A percentile compares a stretch with the other conserved stretches of the same genome.
phyloP scores from a whole-genome alignment of 495 filamentous ascomycete species.

The Aspergillus kassunensis region DNA sequence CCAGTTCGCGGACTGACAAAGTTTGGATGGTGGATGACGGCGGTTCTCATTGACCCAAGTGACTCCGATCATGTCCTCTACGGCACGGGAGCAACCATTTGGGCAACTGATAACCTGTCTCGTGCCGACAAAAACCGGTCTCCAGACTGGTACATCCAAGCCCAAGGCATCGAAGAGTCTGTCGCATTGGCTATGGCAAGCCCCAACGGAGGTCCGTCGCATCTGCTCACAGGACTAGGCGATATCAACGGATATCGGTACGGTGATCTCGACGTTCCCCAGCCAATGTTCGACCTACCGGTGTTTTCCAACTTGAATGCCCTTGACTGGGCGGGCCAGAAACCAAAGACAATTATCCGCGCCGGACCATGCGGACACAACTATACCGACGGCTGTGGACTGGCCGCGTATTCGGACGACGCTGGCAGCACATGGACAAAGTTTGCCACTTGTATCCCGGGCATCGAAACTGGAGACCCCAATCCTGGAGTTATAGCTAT shows the following conservation, averaged over 20 bases:
- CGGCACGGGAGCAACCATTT: slow-evolving; percentile 53
- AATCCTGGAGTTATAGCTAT: slow-evolving; percentile 16
- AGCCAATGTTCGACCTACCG: slow-evolving; percentile 46
- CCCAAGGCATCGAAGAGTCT: slow-evolving; percentile 58
- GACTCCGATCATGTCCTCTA: slow-evolving; percentile 60
- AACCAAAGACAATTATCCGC: slow-evolving; percentile 49
- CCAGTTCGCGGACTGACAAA: slow-evolving; percentile 21
- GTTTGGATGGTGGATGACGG: slow-evolving; percentile 63
- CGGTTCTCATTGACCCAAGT: slow-evolving; percentile 55
- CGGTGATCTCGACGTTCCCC: slow-evolving; percentile 43
- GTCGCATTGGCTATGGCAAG: slow-evolving; percentile 49
- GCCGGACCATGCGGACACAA: slow-evolving; percentile 45
- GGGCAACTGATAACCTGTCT: slow-evolving; percentile 37
- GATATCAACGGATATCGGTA: slow-evolving; percentile 55
- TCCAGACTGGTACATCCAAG: slow-evolving; percentile 47
- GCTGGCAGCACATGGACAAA: slow-evolving; percentile 10
- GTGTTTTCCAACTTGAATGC: slow-evolving; percentile 46
- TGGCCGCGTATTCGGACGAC: slow-evolving; percentile 49
- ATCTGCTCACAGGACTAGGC: slow-evolving; percentile 54
- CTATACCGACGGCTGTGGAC: slow-evolving; percentile 44
- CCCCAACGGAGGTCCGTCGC: slow-evolving; percentile 44
- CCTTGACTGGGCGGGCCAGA: slow-evolving; percentile 56
- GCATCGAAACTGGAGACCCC: slow-evolving; percentile 5
- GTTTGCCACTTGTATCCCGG: slow-evolving; percentile 15
- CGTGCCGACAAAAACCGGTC: slow-evolving; percentile 46